These are phyloP conservation scores for Stephania japonica DNA, from an alignment of 164 flowering plant species.

Conservation along the genomic window DNA sequence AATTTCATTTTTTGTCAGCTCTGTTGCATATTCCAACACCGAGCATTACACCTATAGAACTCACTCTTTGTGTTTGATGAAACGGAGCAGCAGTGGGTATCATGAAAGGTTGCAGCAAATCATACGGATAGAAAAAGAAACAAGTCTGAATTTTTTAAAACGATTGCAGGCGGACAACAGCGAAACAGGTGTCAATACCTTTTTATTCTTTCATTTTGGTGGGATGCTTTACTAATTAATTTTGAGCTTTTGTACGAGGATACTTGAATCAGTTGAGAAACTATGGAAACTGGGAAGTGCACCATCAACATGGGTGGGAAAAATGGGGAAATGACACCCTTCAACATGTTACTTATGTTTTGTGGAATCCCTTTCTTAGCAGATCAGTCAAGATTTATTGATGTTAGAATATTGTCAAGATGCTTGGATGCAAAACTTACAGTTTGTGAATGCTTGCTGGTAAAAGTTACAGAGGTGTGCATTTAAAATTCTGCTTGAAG, in stretches of 20 bases:
- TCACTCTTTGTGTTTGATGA: neutral
- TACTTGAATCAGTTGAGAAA: neutral
- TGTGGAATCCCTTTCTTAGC: conserved; percentile 10
- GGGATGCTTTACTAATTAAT: neutral
- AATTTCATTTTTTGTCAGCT: neutral
- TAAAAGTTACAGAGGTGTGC: conserved; percentile 34
- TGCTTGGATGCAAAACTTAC: conserved; percentile 74
- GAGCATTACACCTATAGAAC: neutral
- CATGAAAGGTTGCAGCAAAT: conserved; percentile 64
- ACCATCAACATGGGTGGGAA: neutral
- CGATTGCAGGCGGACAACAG: conserved; percentile 26
- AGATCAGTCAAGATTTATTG: conserved; percentile 42
- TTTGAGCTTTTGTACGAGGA: neutral
- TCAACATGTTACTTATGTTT: conserved; percentile 1
- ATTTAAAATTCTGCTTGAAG: neutral
- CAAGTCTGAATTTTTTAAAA: conserved; percentile 39
- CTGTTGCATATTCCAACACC: neutral
- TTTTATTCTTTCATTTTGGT: neutral
- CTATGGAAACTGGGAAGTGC: neutral
- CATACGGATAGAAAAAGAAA: conserved; percentile 62
- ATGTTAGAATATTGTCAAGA: conserved; percentile 57
- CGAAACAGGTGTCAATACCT: conserved; percentile 18
- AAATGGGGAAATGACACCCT: neutral
- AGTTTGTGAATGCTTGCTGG: conserved; percentile 53
- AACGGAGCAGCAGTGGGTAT: conserved; percentile 41